These are phyloP conservation scores for Pyrus hybrid DNA, from an alignment of 331 rosid genomes.

Conservation along the genomic window DNA sequence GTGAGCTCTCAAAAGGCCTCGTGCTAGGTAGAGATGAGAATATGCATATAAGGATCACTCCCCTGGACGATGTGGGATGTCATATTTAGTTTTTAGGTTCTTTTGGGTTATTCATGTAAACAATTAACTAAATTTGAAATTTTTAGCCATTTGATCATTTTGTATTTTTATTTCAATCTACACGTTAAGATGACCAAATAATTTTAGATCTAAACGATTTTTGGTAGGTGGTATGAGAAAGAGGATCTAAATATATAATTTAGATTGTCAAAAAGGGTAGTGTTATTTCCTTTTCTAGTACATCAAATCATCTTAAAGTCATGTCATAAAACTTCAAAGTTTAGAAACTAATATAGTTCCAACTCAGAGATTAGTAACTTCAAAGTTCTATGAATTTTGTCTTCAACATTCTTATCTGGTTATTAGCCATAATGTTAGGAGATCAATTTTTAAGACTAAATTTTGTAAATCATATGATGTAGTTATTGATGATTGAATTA, in stretches of 20 bases:
- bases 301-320: neutral
- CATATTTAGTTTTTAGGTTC: neutral
- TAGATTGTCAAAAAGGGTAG: neutral
- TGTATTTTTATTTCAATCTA: neutral
- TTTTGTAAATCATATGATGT: no score
- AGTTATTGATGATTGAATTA: no score
- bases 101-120: neutral
- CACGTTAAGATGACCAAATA: neutral
- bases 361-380: neutral
- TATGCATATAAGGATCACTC: no score
- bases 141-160: neutral
- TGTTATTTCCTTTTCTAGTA: neutral
- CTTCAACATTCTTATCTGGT: neutral
- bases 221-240: neutral
- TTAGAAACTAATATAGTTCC: neutral
- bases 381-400: neutral
- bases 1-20: no score
- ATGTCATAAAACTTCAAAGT: neutral
- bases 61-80: no score
- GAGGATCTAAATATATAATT: neutral
- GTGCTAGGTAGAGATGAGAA: no score
- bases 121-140: no score
- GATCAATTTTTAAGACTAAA: no score
- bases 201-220: no score
- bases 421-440: neutral